Evolutionary conservation across 1,284 basidiomycete species (phyloP).

Genomic region (Ganoderma lingzhi): DNA sequence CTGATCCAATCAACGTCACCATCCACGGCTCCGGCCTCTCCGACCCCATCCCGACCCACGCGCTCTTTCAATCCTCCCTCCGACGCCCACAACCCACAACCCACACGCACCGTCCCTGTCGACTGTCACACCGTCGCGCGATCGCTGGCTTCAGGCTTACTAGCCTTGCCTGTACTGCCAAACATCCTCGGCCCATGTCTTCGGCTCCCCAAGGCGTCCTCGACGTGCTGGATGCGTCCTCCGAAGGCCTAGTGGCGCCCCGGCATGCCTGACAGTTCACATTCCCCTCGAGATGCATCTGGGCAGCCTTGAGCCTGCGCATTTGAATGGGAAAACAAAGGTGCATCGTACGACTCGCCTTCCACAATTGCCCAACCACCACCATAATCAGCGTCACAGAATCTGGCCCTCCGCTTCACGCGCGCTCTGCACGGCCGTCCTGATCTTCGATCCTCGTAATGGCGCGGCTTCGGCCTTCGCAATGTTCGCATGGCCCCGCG

Average conservation of each 20-base stretch:
- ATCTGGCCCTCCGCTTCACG: slow-evolving; percentile 2
- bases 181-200: not conserved
- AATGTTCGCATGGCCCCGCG: not conserved
- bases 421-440: not conserved
- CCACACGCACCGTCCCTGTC: not conserved
- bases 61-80: not conserved
- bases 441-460: slow-evolving; percentile 8
- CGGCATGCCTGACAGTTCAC: slow-evolving; percentile 7
- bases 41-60: not conserved
- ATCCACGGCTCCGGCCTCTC: not conserved
- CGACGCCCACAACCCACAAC: not conserved
- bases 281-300: slow-evolving; percentile 1
- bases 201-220: not conserved
- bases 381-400: not conserved
- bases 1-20: slow-evolving; percentile 21
- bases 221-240: slow-evolving; percentile 6
- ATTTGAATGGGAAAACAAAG: not conserved
- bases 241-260: slow-evolving; percentile 15
- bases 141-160: not conserved
- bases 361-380: not conserved
- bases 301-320: not conserved
- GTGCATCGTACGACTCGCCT: slow-evolving; percentile 25
- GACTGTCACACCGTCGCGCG: not conserved
- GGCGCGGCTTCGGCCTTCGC: not conserved
- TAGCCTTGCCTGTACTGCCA: not conserved